Evolutionary conservation across 108 stramenopile species (phyloP), one percentile per base, ranked within the genome.

Genomic region (Asterionellopsis glacialis): DNA sequence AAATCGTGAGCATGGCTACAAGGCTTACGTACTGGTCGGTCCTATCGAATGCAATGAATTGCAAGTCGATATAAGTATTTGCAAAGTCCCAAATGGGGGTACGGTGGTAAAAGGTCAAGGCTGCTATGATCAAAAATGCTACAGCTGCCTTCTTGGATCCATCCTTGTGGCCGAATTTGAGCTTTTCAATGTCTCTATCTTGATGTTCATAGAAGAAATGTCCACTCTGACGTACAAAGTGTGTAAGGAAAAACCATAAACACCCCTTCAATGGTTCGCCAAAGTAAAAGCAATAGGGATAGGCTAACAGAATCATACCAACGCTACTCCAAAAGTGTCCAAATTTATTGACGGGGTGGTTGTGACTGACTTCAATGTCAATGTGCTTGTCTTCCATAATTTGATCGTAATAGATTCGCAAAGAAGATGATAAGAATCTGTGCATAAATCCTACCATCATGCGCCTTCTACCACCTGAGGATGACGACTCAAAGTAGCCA

Each of bases 201-300:
- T 79, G 78, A 45, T 79, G 70, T 48, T 79, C 78, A 50, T 75
- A 79, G 52, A 79, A 79, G 67, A 79, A 79, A 41, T 79, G 78
- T 0, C 78, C 78, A 11, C 51, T 65, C 33, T 76, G 78, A 25
- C 78, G 71, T 11, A 79, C 55, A 28, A 75, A 66, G 42, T 79
- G 78, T 0, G 78, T 76, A 18, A 69, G 19, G 21, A 79, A 76
- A 53, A 79, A 79, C 78, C 70, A 72, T 12, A 45, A 22, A 44
- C 78, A 70, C 25, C 74, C 74, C 43, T 61, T 68, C 11, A 79
- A 18, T n/a, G 78, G 57, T 39, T 79, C 52, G 11, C 71, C 74
- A 16, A 45, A 53, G 65, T 72, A 76, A 11, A 79, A 47, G 33
- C 2, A 7, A 28, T 64, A 45, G 12, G 78, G 78, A 55, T 79